These are phyloP conservation scores for Geoglossum glabrum DNA, from an alignment of 495 filamentous ascomycete genomes.

Conservation along the genomic window DNA sequence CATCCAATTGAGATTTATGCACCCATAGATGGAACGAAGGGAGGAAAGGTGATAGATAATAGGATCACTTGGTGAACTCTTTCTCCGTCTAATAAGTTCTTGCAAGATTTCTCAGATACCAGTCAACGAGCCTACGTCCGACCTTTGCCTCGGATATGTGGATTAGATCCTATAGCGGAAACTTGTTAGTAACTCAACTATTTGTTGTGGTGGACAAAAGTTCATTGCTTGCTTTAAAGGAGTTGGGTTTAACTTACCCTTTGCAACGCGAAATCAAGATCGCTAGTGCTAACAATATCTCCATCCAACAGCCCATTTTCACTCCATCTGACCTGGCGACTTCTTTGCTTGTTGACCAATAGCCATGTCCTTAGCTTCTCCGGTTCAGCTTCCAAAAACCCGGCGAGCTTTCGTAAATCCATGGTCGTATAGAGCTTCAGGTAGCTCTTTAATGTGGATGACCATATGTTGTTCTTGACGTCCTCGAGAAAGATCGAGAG, in stretches of 20 bases:
- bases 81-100: conserved; percentile 50
- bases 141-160: conserved; percentile 98
- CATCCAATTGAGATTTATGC: too few relatives aligned
- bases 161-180: conserved; percentile 53
- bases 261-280: conserved; percentile 93
- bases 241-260: conserved; percentile 39
- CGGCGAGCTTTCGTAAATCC: conserved; percentile 94
- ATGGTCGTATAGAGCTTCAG: conserved; percentile 98
- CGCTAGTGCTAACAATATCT: conserved; percentile 72
- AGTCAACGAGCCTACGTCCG: conserved; percentile 87
- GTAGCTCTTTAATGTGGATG: conserved; percentile 91
- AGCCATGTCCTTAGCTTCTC: conserved; percentile 82
- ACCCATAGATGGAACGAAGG: not conserved
- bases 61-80: not conserved
- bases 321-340: conserved; percentile 84
- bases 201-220: not conserved
- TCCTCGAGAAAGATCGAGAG: conserved; percentile 96
- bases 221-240: too few relatives aligned
- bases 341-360: conserved; percentile 94
- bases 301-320: conserved; percentile 81
- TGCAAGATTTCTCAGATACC: conserved; percentile 92
- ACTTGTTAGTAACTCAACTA: conserved; percentile 5
- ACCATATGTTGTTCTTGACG: conserved; percentile 90
- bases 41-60: not conserved
- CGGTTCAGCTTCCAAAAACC: conserved; percentile 84